Percentiles rank a stretch among this genome's conserved stretches.
phyloP scores from a whole-genome alignment of 2,329 filamentous ascomycete genomes.

The Fusarium udum region DNA sequence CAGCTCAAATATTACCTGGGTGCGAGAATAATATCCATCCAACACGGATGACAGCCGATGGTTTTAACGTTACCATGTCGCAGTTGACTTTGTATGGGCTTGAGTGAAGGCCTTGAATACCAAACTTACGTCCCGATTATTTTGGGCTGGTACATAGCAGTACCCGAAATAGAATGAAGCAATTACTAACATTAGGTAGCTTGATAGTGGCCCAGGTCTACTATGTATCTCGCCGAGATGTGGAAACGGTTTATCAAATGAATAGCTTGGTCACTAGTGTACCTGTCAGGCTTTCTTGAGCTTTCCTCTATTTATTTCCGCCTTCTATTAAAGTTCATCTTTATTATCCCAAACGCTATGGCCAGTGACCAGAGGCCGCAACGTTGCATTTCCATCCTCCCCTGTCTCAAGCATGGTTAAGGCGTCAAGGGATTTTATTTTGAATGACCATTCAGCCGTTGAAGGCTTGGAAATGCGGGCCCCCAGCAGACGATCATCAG shows the following conservation, averaged over 20 bases:
- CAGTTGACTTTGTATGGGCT: not conserved
- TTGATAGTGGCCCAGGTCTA: not conserved
- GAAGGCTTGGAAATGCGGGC: not conserved
- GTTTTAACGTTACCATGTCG: not conserved
- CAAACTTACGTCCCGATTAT: not conserved
- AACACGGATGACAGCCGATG: not conserved
- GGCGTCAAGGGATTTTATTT: slow-evolving; percentile 7
- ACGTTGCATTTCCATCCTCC: slow-evolving; percentile 1
- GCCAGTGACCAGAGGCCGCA: not conserved
- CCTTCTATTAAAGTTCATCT: not conserved
- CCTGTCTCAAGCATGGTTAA: slow-evolving; percentile 13
- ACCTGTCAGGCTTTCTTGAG: not conserved
- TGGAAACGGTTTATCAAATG: not conserved
- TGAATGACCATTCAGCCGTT: not conserved
- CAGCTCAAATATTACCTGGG: not conserved
- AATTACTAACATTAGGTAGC: not conserved
- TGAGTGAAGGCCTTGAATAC: not conserved
- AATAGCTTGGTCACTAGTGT: not conserved
- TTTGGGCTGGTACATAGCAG: not conserved
- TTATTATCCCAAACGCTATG: not conserved
- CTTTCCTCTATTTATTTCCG: not conserved
- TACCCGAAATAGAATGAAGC: not conserved
- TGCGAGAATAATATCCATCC: not conserved
- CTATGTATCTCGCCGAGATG: not conserved
- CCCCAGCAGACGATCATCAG: slow-evolving; percentile 16